A percentile compares a stretch with the other conserved stretches of the same genome.
phyloP scores from a whole-genome alignment of 139 green algal genomes.

The Auxenochlorella protothecoides region DNA sequence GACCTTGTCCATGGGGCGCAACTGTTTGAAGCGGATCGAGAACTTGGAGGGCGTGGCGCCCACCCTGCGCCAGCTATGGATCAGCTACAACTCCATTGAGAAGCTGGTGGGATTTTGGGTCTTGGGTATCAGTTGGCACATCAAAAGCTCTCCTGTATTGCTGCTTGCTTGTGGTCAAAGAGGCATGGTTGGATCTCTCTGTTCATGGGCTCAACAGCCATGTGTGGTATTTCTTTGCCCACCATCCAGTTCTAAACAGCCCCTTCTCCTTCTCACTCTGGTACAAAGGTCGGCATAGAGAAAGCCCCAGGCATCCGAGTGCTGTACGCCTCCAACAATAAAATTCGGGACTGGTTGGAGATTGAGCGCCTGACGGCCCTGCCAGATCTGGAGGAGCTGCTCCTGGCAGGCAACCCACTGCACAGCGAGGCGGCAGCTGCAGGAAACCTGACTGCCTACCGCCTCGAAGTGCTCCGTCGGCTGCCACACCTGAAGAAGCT shows the following conservation, averaged over 20 bases:
- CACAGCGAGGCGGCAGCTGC: conserved; percentile 64
- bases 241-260: background rate
- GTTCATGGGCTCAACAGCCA: background rate
- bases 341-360: conserved; percentile 62
- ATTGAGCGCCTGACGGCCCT: conserved; percentile 58
- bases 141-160: background rate
- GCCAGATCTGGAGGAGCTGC: conserved; percentile 67
- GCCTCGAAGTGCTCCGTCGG: conserved; percentile 56
- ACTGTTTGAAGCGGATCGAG: conserved; percentile 92
- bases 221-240: background rate
- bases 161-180: background rate
- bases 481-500: conserved; percentile 84
- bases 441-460: conserved; percentile 51
- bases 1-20: conserved; percentile 77
- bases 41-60: conserved; percentile 77
- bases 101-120: conserved; percentile 46
- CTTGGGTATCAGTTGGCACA: background rate
- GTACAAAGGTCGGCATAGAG: conserved; percentile 60
- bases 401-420: conserved; percentile 81
- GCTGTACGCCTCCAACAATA: conserved; percentile 86
- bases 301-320: conserved; percentile 69
- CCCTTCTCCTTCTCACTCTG: too few species aligned
- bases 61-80: conserved; percentile 87
- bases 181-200: background rate
- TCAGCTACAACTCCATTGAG: conserved; percentile 88